Evolutionary conservation across 208 protist species (phyloP), one percentile per base, ranked within the genome.

Genomic region (Herpetomonas tarakana): DNA sequence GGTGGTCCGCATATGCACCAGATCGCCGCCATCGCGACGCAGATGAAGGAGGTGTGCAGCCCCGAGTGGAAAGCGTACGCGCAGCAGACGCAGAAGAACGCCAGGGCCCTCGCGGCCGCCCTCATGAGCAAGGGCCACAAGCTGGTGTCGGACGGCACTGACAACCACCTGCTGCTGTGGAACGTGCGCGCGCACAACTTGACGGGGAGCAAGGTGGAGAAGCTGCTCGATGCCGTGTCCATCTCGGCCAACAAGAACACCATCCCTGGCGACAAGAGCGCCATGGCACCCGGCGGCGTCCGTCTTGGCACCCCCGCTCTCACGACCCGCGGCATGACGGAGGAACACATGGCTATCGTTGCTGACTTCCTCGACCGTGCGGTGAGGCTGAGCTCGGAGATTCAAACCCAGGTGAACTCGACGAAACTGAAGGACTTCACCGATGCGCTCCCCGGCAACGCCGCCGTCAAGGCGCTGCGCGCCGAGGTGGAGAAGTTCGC

Each of bases 161-260:
- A 99, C 62, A 99, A 99, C 79, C 98, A 99, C 76, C 73, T 99
- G 22, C 60, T 99, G 9, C 85, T 99, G 16, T 98, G 95, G 96
- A 98, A 99, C 78, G 69, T 99, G 19, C 88, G 98, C 47, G 83
- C 86, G 58, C 83, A 97, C 39, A 83, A 81, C 2, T 28, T 99
- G 27, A 98, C 96, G 9, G 98, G 98, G 50, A 93, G 77, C 68
- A 98, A 99, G 74, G 28, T 99, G 35, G 97, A 99, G 80, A 98
- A 98, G 78, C 63, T 98, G 14, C 81, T 96, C 2, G 95, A 98
- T 53, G 58, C 59, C 31, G 68, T 91, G 22, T 74, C 75, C 59
- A 98, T 99, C 65, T 95, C 97, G 0, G 67, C 91, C 22, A 99
- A 99, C 86, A 99, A 99, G 81, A 99, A 99, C 79, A 88, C 96